Conservation (phyloP, 441 rosid species). For the Euphorbia celastroides region DNA sequence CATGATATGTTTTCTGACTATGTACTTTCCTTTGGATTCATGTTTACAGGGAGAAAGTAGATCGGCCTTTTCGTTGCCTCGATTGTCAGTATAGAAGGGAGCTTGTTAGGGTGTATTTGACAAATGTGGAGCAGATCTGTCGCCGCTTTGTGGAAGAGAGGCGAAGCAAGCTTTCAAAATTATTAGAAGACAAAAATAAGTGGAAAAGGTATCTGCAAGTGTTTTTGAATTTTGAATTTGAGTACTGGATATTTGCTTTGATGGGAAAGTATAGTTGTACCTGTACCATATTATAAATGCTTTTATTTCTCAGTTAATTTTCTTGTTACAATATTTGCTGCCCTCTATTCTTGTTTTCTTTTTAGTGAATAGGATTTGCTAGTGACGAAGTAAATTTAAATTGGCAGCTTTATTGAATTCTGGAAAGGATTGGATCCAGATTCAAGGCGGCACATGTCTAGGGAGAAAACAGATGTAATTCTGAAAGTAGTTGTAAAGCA, state of each 20-base stretch:
- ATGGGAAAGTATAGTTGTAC: no score
- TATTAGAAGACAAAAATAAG: conserved; percentile 79
- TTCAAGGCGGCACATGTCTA: conserved; percentile 65
- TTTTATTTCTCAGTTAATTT: not conserved
- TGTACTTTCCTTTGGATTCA: conserved; percentile 9
- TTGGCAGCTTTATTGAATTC: conserved; percentile 68
- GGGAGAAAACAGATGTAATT: conserved; percentile 73
- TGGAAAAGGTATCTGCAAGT: conserved; percentile 73
- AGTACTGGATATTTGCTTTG: no score
- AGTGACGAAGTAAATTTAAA: conserved; percentile 14
- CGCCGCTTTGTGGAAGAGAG: conserved; percentile 91
- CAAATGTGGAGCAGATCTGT: conserved; percentile 83
- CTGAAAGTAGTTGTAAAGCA: conserved; percentile 83
- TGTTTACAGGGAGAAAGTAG: conserved; percentile 71
- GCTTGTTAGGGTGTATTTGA: conserved; percentile 89
- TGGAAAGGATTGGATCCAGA: conserved; percentile 82
- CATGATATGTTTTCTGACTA: not conserved
- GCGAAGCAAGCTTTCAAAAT: conserved; percentile 64
- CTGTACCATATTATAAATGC: conserved; percentile 1
- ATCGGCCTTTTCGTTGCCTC: conserved; percentile 96
- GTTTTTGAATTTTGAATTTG: not conserved
- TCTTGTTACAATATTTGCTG: not conserved
- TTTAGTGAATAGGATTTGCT: conserved; percentile 1
- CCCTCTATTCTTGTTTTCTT: not conserved
- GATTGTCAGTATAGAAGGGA: conserved; percentile 88